A percentile compares a stretch with the other conserved stretches of the same genome.
phyloP scores from a whole-genome alignment of 176 grass and related monocot genomes.

The Oryza glumipatula region DNA sequence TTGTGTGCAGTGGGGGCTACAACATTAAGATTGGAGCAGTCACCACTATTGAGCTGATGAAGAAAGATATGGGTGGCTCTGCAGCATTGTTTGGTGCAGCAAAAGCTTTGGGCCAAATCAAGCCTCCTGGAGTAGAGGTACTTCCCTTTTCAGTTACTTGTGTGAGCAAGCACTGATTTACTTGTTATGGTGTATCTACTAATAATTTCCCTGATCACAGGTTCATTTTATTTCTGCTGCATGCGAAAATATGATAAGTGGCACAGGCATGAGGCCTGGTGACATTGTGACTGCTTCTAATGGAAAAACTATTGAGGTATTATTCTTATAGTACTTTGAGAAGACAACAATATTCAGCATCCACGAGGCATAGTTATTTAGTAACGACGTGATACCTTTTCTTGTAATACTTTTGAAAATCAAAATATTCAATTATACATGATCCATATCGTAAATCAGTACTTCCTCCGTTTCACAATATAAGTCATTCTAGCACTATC shows the following conservation, averaged over 20 bases:
- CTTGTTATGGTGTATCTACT: not conserved
- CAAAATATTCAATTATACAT: not conserved
- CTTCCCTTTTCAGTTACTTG: conserved; percentile 3
- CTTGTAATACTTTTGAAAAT: not conserved
- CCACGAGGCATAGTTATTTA: not conserved
- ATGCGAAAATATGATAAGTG: conserved; percentile 99
- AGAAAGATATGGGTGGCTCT: conserved; percentile 97
- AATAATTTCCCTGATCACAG: conserved; percentile 39
- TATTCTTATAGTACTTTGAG: not conserved
- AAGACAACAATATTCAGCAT: not conserved
- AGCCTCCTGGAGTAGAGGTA: conserved; percentile 96
- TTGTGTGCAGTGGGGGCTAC: conserved; percentile 84
- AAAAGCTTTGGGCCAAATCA: conserved; percentile 94
- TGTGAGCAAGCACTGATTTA: not conserved
- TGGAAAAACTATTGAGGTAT: conserved; percentile 96
- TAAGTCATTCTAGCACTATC: too few relatives aligned
- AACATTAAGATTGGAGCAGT: conserved; percentile 97
- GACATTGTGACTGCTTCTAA: conserved; percentile 98
- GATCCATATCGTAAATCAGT: too few relatives aligned
- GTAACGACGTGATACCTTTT: too few relatives aligned
- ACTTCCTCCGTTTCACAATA: too few relatives aligned
- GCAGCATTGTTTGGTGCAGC: conserved; percentile 92
- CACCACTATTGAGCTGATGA: conserved; percentile 90
- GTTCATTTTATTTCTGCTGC: conserved; percentile 98
- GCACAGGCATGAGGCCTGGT: conserved; percentile 97